These are phyloP conservation scores for Poa pratensis DNA, from an alignment of 176 grass and related monocot genomes.

Conservation along the genomic window DNA sequence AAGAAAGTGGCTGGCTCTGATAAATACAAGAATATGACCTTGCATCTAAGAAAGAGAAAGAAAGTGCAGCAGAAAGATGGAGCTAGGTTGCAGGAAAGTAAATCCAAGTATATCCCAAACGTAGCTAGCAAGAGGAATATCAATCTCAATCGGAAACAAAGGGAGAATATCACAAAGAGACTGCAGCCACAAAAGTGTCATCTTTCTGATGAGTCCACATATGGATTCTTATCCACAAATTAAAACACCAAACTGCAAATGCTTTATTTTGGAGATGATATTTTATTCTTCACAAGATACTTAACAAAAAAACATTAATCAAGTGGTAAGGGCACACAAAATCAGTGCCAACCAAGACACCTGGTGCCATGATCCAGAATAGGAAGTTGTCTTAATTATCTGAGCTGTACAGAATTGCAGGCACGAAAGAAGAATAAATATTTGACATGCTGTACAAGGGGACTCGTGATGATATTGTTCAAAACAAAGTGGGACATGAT, in stretches of 20 bases:
- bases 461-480: background rate
- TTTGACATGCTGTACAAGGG: background rate
- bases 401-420: background rate
- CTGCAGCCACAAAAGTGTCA: slow-evolving; percentile 38
- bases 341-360: background rate
- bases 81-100: slow-evolving; percentile 45
- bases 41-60: background rate
- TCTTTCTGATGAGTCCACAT: background rate
- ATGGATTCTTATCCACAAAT: slow-evolving; percentile 5
- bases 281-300: too few relatives aligned
- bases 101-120: slow-evolving; percentile 53
- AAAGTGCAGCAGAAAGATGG: background rate
- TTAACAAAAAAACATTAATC: background rate
- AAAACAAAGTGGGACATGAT: background rate
- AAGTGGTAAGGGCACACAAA: background rate
- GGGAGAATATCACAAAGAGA: slow-evolving; percentile 25
- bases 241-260: background rate
- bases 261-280: too few relatives aligned
- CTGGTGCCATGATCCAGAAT: background rate
- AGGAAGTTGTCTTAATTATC: background rate
- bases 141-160: slow-evolving; percentile 21
- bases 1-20: background rate
- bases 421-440: background rate
- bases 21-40: background rate
- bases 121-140: background rate